Evolutionary conservation across 371 early-diverging fungal species (phyloP).

Genomic region (Apophysomyces trapeziformis): DNA sequence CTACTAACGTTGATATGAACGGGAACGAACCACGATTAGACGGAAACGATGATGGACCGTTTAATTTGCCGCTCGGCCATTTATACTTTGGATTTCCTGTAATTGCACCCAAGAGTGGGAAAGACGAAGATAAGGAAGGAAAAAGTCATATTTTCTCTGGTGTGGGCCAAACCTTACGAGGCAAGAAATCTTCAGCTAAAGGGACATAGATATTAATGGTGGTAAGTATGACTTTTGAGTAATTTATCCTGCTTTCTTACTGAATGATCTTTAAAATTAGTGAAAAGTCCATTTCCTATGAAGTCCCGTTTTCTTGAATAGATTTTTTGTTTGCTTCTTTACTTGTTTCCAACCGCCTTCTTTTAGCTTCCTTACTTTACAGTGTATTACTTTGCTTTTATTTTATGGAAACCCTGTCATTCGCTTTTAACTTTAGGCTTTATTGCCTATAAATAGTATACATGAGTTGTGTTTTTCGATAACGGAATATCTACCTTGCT

Average conservation of each 20-base stretch:
- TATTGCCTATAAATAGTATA: too few species aligned
- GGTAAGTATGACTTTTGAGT: not conserved
- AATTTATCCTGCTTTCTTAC: not conserved
- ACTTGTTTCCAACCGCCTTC: too few species aligned
- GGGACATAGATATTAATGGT: not conserved
- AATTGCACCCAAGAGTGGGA: constrained; percentile 45
- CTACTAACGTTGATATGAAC: constrained; percentile 25
- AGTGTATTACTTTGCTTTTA: too few species aligned
- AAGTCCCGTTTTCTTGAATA: too few species aligned
- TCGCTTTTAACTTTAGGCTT: too few species aligned
- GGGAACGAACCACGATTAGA: constrained; percentile 38
- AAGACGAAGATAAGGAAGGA: constrained; percentile 23
- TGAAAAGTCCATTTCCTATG: too few species aligned
- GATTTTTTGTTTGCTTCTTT: too few species aligned
- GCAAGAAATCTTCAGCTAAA: constrained; percentile 26
- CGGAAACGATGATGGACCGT: constrained; percentile 70
- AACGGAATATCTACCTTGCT: too few species aligned
- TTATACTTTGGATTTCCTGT: constrained; percentile 88
- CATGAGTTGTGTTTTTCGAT: too few species aligned
- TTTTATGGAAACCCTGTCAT: too few species aligned
- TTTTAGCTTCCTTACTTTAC: too few species aligned
- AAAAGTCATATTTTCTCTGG: constrained; percentile 29
- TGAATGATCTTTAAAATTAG: not conserved
- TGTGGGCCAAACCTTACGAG: constrained; percentile 44
- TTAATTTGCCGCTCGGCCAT: constrained; percentile 87